A percentile compares a stretch with the other conserved stretches of the same genome.
These are phyloP conservation scores for Apiotrichum akiyoshidainum DNA, from an alignment of 1,284 basidiomycete species.

Conservation along the genomic window DNA sequence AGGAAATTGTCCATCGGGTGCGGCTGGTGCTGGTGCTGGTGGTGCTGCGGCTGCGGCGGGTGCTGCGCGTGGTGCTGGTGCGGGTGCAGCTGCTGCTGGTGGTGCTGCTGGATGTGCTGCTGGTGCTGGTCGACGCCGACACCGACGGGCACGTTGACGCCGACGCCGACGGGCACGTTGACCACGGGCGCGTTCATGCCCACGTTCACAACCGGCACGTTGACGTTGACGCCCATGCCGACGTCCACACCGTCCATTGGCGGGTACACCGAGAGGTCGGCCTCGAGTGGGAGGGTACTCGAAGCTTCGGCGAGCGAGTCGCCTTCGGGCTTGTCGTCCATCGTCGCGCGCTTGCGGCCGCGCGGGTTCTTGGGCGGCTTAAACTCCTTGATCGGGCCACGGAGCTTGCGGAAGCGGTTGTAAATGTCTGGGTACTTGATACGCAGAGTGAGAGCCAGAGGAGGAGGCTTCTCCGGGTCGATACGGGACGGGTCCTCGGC, in stretches of 20 bases:
- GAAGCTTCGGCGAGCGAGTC: too few relatives aligned
- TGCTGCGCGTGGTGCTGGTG: background rate
- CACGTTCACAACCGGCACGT: slow-evolving; percentile 27
- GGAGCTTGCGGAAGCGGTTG: slow-evolving; percentile 47
- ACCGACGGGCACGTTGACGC: slow-evolving; percentile 6
- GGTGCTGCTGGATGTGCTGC: too few relatives aligned
- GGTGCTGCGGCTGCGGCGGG: background rate
- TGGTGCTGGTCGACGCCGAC: too few relatives aligned
- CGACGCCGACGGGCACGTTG: slow-evolving; percentile 10
- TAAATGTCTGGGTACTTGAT: slow-evolving; percentile 50
- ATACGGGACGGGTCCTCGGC: slow-evolving; percentile 34
- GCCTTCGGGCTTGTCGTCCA: background rate
- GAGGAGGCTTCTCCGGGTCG: slow-evolving; percentile 38
- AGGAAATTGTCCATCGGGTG: background rate
- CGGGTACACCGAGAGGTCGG: background rate
- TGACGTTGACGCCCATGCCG: slow-evolving; percentile 71
- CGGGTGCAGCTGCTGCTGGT: background rate
- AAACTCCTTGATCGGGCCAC: slow-evolving; percentile 42
- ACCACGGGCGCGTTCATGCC: background rate
- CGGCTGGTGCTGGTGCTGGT: too few relatives aligned
- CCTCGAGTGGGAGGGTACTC: background rate
- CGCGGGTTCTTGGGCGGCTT: slow-evolving; percentile 31
- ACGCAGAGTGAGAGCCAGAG: slow-evolving; percentile 36
- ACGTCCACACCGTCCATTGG: slow-evolving; percentile 65
- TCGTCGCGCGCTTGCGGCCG: slow-evolving; percentile 8